Evolutionary conservation across 345 rosid species (phyloP).

Genomic region (Populus euphratica): DNA sequence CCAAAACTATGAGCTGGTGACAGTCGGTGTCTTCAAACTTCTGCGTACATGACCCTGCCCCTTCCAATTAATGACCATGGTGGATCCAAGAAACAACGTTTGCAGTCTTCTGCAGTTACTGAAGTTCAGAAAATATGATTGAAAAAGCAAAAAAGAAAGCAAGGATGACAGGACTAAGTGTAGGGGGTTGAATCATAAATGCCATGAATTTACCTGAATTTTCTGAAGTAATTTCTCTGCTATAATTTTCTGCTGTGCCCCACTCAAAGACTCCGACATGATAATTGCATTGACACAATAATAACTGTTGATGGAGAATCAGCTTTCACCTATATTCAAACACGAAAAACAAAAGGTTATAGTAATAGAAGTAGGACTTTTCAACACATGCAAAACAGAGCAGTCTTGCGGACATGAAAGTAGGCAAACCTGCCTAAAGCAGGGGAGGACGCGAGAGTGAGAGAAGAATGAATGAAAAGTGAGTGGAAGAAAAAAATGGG

Average conservation of each 20-base stretch:
- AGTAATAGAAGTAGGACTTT: background rate
- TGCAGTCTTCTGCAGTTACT: background rate
- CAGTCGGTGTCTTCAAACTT: background rate
- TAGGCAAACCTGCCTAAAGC: background rate
- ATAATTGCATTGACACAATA: slow-evolving; percentile 58
- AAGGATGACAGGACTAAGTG: background rate
- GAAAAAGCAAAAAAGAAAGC: background rate
- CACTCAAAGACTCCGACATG: slow-evolving; percentile 65
- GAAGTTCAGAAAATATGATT: background rate
- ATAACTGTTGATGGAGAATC: slow-evolving; percentile 54
- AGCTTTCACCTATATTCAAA: slow-evolving; percentile 45
- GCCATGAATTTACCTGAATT: slow-evolving; percentile 25
- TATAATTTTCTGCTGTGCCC: slow-evolving; percentile 68
- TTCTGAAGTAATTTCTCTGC: slow-evolving; percentile 64
- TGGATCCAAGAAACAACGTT: background rate
- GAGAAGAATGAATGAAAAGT: background rate
- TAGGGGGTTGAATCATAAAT: background rate
- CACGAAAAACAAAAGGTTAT: background rate
- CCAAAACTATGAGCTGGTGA: background rate
- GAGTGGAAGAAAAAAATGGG: background rate
- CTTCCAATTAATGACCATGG: background rate
- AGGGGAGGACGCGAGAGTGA: background rate
- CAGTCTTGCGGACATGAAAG: background rate
- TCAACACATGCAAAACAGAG: background rate
- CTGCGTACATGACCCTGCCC: background rate